These are phyloP conservation scores for Hypocreales sp. DNA, from an alignment of 2,329 filamentous ascomycete species.

Conservation along the genomic window DNA sequence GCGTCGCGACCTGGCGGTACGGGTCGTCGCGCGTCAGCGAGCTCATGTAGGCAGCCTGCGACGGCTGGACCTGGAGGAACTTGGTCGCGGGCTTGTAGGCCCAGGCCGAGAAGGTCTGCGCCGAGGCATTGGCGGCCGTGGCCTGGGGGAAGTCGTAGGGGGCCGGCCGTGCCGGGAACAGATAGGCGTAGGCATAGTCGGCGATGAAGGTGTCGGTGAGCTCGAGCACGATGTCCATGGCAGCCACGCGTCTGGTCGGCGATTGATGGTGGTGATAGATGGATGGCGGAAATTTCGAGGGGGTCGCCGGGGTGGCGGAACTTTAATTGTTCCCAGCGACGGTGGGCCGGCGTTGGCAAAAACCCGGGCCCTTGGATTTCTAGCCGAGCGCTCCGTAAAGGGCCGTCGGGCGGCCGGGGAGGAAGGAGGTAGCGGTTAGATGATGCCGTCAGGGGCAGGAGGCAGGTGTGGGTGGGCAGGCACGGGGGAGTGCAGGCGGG, in stretches of 20 bases:
- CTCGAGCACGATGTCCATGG: constrained; percentile 89
- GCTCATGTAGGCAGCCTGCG: constrained; percentile 65
- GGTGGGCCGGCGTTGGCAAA: constrained; percentile 1
- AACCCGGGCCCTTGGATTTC: too few species aligned
- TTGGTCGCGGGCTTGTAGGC: constrained; percentile 58
- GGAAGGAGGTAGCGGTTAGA: too few species aligned
- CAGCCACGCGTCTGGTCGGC: constrained; percentile 9
- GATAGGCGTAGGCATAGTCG: constrained; percentile 61
- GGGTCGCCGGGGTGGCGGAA: too few species aligned
- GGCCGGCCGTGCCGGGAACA: constrained; percentile 45
- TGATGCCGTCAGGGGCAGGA: too few species aligned
- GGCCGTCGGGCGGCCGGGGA: too few species aligned
- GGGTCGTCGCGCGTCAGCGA: constrained; percentile 63
- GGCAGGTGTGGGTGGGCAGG: too few species aligned
- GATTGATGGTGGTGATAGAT: background rate
- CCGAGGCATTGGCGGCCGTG: constrained; percentile 37
- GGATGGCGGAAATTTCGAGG: too few species aligned
- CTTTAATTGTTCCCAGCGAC: too few species aligned
- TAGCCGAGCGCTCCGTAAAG: too few species aligned
- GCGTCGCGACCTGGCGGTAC: constrained; percentile 54
- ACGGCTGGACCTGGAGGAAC: constrained; percentile 54
- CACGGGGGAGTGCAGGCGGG: too few species aligned
- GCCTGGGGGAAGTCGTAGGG: constrained; percentile 35
- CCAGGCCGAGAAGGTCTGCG: constrained; percentile 42
- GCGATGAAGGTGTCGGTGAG: constrained; percentile 66